Conservation (phyloP, 1,284 basidiomycete species). For the Serendipita sp. region DNA sequence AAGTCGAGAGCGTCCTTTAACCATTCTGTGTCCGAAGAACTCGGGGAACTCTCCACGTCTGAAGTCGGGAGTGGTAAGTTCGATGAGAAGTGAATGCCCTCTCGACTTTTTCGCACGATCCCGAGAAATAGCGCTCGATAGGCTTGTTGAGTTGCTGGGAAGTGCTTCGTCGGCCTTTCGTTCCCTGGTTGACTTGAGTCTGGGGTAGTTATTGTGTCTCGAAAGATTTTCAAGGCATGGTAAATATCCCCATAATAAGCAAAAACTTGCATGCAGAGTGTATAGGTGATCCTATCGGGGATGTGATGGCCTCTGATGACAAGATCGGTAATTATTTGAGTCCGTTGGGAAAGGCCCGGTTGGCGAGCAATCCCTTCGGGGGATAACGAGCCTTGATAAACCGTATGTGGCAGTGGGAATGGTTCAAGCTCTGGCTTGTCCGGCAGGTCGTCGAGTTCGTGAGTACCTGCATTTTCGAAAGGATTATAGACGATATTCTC, state of each 20-base stretch:
- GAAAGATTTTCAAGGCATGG: constrained; percentile 43
- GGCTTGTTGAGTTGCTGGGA: constrained; percentile 13
- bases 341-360: too few relatives aligned
- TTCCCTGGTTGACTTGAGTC: constrained; percentile 11
- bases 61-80: too few relatives aligned
- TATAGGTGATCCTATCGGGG: constrained; percentile 56
- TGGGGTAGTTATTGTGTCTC: constrained; percentile 50
- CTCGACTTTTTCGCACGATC: constrained; percentile 28
- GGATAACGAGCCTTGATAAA: background rate
- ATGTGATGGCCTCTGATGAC: constrained; percentile 30
- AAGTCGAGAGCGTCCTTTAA: constrained; percentile 29
- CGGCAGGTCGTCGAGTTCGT: too few relatives aligned
- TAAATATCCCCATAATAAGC: constrained; percentile 56
- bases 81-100: too few relatives aligned
- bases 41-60: background rate
- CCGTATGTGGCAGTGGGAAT: too few relatives aligned
- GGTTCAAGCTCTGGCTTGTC: too few relatives aligned
- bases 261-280: constrained; percentile 49
- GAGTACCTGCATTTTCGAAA: too few relatives aligned
- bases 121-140: constrained; percentile 68
- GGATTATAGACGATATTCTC: too few relatives aligned
- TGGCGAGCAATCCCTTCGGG: too few relatives aligned
- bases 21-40: background rate
- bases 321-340: constrained; percentile 12
- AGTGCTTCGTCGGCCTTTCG: constrained; percentile 8